Conservation (phyloP, 148 eudicot genomes). For the Beta vulgaris region DNA sequence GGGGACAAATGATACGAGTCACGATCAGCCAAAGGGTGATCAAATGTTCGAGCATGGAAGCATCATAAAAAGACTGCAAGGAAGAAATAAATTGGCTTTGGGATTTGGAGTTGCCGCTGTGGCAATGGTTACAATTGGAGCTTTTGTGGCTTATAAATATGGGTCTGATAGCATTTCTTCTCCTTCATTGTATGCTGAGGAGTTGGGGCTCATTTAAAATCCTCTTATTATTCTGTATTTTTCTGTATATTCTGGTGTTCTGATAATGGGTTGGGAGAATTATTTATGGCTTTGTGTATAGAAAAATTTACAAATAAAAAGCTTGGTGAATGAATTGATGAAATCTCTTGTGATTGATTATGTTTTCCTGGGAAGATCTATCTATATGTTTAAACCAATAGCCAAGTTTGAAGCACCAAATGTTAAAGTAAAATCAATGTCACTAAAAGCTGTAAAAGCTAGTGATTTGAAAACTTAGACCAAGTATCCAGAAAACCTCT, state of each 20-base stretch:
- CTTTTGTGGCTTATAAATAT: slow-evolving; percentile 34
- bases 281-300: not conserved
- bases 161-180: slow-evolving; percentile 1
- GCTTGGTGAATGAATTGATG: not conserved
- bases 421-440: too few species aligned
- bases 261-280: not conserved
- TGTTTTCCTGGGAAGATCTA: too few species aligned
- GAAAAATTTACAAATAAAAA: not conserved
- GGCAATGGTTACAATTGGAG: slow-evolving; percentile 37
- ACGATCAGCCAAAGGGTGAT: slow-evolving; percentile 9
- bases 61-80: slow-evolving; percentile 20
- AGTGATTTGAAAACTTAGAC: too few species aligned
- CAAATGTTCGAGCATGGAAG: slow-evolving; percentile 6
- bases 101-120: slow-evolving; percentile 30
- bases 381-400: too few species aligned
- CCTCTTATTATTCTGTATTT: not conserved
- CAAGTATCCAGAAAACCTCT: too few species aligned
- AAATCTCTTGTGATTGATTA: not conserved
- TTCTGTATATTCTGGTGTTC: not conserved
- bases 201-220: not conserved
- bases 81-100: slow-evolving; percentile 14
- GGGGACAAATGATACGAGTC: not conserved
- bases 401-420: too few species aligned
- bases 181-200: not conserved
- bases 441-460: too few species aligned